phyloP scores from a whole-genome alignment of 73 alveolate species.

The Paramecium tetraurelia region DNA sequence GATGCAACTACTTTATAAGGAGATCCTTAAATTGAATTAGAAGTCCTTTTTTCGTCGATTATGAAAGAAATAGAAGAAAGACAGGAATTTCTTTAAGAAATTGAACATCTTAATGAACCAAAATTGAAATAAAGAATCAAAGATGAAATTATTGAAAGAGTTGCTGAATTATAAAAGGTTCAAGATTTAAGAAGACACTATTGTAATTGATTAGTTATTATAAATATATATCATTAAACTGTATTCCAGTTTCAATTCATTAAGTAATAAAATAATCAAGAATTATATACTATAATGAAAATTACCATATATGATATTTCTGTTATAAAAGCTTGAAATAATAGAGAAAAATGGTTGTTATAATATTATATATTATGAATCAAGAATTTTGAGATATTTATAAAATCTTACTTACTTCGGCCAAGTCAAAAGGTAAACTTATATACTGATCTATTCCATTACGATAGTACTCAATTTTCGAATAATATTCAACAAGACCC shows the following conservation, averaged over 20 bases:
- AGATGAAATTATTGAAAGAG: conserved; percentile 75
- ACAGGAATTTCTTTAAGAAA: conserved; percentile 61
- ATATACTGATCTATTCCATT: conserved; percentile 44
- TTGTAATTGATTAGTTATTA: neutral
- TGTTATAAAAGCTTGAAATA: no score
- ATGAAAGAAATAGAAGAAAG: conserved; percentile 76
- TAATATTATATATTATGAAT: neutral
- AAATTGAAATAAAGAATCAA: conserved; percentile 63
- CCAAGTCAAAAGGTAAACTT: conserved; percentile 34
- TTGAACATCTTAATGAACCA: conserved; percentile 54
- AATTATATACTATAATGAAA: no score
- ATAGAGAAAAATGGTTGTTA: no score
- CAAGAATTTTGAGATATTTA: neutral
- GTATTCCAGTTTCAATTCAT: no score
- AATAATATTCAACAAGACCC: conserved; percentile 11
- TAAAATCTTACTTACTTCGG: neutral
- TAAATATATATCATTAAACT: neutral
- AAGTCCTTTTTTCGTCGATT: conserved; percentile 63
- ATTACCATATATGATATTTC: no score
- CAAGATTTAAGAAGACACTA: conserved; percentile 62
- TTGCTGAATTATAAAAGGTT: conserved; percentile 71
- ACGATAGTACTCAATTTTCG: conserved; percentile 5
- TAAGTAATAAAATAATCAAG: no score
- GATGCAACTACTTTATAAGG: conserved; percentile 44
- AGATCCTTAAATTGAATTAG: conserved; percentile 65